Evolutionary conservation across 805 yeast genomes (phyloP).

Genomic region (Yamadazyma philogaea): DNA sequence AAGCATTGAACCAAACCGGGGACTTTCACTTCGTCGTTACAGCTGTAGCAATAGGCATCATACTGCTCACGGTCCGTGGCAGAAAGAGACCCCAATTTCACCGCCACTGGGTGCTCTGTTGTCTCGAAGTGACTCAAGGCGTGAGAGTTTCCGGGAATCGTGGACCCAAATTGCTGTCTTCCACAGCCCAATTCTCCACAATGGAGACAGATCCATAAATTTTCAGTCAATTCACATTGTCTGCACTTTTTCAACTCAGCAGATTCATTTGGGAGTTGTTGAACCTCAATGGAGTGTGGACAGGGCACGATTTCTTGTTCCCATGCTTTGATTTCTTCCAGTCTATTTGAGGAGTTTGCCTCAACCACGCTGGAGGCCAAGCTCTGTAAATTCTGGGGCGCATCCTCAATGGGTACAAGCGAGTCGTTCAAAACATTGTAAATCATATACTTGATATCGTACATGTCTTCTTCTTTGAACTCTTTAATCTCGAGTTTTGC

Average conservation of each 20-base stretch:
- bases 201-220: constrained; percentile 87
- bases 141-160: constrained; percentile 85
- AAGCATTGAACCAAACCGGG: constrained; percentile 51
- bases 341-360: constrained; percentile 56
- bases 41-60: constrained; percentile 84
- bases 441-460: constrained; percentile 42
- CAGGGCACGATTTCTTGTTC: constrained; percentile 83
- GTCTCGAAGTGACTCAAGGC: constrained; percentile 69
- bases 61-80: constrained; percentile 54
- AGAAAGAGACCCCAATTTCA: constrained; percentile 85
- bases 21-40: constrained; percentile 86
- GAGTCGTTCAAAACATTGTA: constrained; percentile 37
- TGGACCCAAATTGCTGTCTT: constrained; percentile 87
- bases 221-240: constrained; percentile 63
- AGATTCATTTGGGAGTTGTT: constrained; percentile 27
- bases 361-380: constrained; percentile 46
- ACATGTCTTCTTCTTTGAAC: constrained; percentile 59
- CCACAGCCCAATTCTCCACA: constrained; percentile 97
- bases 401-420: constrained; percentile 19
- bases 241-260: constrained; percentile 45
- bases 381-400: constrained; percentile 20
- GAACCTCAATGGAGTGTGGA: constrained; percentile 62
- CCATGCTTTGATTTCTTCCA: constrained; percentile 85
- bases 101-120: constrained; percentile 73
- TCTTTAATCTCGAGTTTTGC: constrained; percentile 68